Evolutionary conservation across 148 eudicot genomes (phyloP), one percentile per base, ranked within the genome.

Genomic region (Nepenthes gracilis): DNA sequence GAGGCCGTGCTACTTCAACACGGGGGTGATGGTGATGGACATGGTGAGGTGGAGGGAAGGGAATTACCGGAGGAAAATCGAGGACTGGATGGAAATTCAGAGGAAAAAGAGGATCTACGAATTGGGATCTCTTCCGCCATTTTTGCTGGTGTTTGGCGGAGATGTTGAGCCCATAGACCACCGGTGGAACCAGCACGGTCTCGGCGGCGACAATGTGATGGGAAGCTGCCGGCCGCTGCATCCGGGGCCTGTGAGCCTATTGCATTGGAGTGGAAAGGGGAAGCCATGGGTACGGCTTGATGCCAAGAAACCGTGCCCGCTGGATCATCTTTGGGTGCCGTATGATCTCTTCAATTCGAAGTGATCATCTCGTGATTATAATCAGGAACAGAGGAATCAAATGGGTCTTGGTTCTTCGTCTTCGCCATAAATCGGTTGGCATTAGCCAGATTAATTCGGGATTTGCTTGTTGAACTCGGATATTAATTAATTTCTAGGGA

Each of bases 11-110:
- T 85, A 85, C 55, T 85, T 85, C 68, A 82, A 85, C 67, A 85
- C 92, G 12, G 95, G 95, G 0, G 95, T 87, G 2, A 87, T 84
- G 95, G 85, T 87, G 2, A 84, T 84, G 80, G 95, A 84, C 56
- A 35, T 87, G 52, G 60, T 2, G 34, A 58, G 57, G 33, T 84
- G 84, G 87, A 65, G 87, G 47, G 68, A 51, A 35, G 81, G 79
- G 1, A 58, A 79, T 2, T 87, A 70, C 60, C 63, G 83, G 57
- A 23, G 49, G 33, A 67, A 55, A 33, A 81, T 87, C 1, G 95
- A 87, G 55, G 37, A 47, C 0, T 87, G 95, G 95, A 87, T 87
- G 95, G 87, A 87, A 36, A 33, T 84, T 3, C 95, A 87, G 75
- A 80, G 75, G 65, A 74, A 72, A 43, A 78, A 51, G 11, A 57